Evolutionary conservation across 1,139 yeast species (phyloP).

Genomic region (Tardiomyces blankii): DNA sequence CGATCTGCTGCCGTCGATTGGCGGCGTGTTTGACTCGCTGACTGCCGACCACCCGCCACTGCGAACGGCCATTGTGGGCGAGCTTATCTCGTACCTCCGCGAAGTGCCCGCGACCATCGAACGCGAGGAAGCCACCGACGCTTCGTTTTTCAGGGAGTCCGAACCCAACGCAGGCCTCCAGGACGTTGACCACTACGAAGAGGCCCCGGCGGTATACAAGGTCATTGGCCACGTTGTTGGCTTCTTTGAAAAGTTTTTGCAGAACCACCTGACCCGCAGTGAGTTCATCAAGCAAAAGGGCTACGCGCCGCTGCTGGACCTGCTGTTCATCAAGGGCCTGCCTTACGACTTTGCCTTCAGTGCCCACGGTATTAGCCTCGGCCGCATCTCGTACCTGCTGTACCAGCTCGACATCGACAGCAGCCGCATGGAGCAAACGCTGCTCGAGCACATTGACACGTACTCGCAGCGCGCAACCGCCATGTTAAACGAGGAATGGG

Average conservation of each 20-base stretch:
- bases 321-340: conserved; percentile 8
- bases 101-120: conserved; percentile 30
- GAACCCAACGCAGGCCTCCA: conserved; percentile 4
- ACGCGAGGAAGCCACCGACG: conserved; percentile 5
- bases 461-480: not conserved
- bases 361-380: conserved; percentile 19
- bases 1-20: conserved; percentile 40
- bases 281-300: conserved; percentile 25
- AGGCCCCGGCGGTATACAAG: conserved; percentile 5
- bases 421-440: conserved; percentile 3
- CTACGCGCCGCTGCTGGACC: conserved; percentile 5
- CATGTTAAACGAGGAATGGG: conserved; percentile 1
- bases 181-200: conserved; percentile 6
- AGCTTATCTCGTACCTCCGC: conserved; percentile 38
- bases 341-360: conserved; percentile 28
- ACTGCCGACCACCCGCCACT: conserved; percentile 74
- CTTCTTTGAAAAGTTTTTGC: conserved; percentile 25
- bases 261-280: conserved; percentile 21
- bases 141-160: conserved; percentile 5
- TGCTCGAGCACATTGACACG: not conserved
- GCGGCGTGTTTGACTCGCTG: conserved; percentile 67
- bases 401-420: conserved; percentile 20
- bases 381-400: conserved; percentile 16
- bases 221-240: conserved; percentile 10
- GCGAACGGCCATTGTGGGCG: conserved; percentile 46